A percentile compares a stretch with the other conserved stretches of the same genome.
Evolutionary conservation across 495 filamentous ascomycete species (phyloP).

Genomic region (Trichoderma asperelloides): DNA sequence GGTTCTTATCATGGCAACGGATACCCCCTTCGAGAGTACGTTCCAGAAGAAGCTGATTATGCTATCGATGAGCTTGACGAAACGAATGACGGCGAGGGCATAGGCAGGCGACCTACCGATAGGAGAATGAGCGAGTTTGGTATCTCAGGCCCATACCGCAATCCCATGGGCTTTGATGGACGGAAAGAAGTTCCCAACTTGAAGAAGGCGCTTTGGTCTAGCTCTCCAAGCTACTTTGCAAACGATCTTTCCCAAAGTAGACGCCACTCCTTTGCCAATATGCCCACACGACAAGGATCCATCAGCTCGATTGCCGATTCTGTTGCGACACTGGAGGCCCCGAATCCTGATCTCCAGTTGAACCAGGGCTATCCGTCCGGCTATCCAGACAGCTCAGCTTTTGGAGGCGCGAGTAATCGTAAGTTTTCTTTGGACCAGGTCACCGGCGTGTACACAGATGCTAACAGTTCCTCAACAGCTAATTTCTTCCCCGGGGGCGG

Average conservation of each 20-base stretch:
- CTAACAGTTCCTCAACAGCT: slow-evolving; percentile 23
- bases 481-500: slow-evolving; percentile 38
- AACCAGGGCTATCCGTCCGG: slow-evolving; percentile 27
- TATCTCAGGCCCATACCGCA: slow-evolving; percentile 40
- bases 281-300: slow-evolving; percentile 55
- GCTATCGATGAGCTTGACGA: slow-evolving; percentile 65
- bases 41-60: slow-evolving; percentile 63
- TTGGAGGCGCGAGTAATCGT: slow-evolving; percentile 26
- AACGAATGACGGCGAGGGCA: slow-evolving; percentile 43
- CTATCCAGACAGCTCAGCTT: slow-evolving; percentile 26
- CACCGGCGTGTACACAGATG: neutral
- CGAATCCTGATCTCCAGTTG: slow-evolving; percentile 28
- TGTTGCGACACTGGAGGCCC: slow-evolving; percentile 32
- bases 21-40: slow-evolving; percentile 53
- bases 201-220: slow-evolving; percentile 83
- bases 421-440: slow-evolving; percentile 14
- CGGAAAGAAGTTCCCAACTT: slow-evolving; percentile 56
- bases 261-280: slow-evolving; percentile 93
- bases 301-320: slow-evolving; percentile 55
- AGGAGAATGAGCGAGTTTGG: slow-evolving; percentile 58
- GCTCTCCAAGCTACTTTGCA: slow-evolving; percentile 67
- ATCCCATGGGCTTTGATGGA: slow-evolving; percentile 56
- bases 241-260: slow-evolving; percentile 73
- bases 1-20: slow-evolving; percentile 42
- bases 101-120: slow-evolving; percentile 43